Conservation (phyloP, 331 rosid genomes). For the Arachis monticola region DNA sequence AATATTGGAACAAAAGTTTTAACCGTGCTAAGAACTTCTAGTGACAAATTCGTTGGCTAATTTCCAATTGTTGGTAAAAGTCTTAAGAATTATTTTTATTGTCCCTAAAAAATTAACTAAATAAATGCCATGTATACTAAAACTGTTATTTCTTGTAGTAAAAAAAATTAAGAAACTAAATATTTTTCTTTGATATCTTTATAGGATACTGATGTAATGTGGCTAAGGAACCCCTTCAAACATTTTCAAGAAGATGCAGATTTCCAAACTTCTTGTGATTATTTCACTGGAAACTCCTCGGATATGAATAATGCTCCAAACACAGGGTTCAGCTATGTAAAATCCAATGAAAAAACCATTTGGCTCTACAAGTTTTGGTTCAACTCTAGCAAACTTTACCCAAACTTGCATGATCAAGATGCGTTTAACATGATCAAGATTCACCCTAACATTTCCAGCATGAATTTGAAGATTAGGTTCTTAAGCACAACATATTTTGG, state of each 20-base stretch:
- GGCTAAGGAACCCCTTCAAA: slow-evolving; percentile 81
- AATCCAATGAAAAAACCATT: slow-evolving; percentile 56
- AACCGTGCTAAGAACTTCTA: too few species aligned
- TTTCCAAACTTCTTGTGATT: slow-evolving; percentile 85
- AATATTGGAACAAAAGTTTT: too few species aligned
- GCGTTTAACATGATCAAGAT: slow-evolving; percentile 70
- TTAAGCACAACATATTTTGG: slow-evolving; percentile 66
- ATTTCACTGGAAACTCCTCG: slow-evolving; percentile 48
- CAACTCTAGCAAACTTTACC: slow-evolving; percentile 46
- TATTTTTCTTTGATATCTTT: background rate
- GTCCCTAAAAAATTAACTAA: too few species aligned
- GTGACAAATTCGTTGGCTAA: too few species aligned
- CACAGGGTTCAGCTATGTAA: slow-evolving; percentile 77
- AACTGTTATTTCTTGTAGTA: too few species aligned
- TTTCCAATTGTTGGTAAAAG: too few species aligned
- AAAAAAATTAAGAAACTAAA: too few species aligned
- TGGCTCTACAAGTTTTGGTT: slow-evolving; percentile 78
- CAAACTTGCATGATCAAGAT: slow-evolving; percentile 68
- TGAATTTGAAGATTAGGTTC: slow-evolving; percentile 61
- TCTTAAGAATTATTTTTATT: too few species aligned
- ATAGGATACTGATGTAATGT: slow-evolving; percentile 89
- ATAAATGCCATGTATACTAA: too few species aligned
- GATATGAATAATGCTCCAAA: slow-evolving; percentile 56
- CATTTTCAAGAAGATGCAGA: slow-evolving; percentile 59
- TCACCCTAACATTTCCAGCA: slow-evolving; percentile 38